Evolutionary conservation across 371 early-diverging fungal genomes (phyloP), one percentile per base, ranked within the genome.

Genomic region (Saksenaea oblongispora): DNA sequence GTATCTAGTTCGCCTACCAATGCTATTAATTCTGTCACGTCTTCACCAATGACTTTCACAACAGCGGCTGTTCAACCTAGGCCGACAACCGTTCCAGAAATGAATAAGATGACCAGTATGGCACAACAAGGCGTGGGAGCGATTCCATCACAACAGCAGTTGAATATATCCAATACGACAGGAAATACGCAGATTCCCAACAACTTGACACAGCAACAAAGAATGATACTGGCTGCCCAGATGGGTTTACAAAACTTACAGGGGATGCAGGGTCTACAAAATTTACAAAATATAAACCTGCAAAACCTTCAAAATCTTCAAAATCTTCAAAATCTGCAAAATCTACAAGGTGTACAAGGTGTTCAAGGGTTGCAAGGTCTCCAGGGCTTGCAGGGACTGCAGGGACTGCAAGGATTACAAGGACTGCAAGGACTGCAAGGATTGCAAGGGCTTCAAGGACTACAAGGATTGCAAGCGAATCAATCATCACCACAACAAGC

Each of bases 401-500:
- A 47, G 22, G 22, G 22, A 18, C 8, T 47, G 11, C 51, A 47
- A 47, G 51, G 51, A 9, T 64, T 39, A 36, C 63, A 66, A 47
- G 24, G 10, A 17, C 64, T 47, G 36, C 63, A 66, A 47, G 51
- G 22, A 47, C 64, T 47, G 13, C 66, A 61, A 8, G 70, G 64
- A 24, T 56, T 58, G 31, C 72, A 70, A 10, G 63, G 47, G 31
- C 70, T 69, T 27, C 70, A 64, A n/a, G 66, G 58, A 13, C 71
- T 69, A 34, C 70, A 71, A 35, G 62, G 53, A n/a, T 64, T 57
- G 15, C 58, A 53, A 24, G 65, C 64, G 31, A 63, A 62, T n/a
- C 68, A 64, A 42, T 53, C 61, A 41, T 64, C 65, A 26, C 63
- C 57, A 54, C 71, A 64, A 22, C 75, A 75, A 58, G 9, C 67